A percentile compares a stretch with the other conserved stretches of the same genome.
These are phyloP conservation scores for Nakazawaea wickerhamii DNA, from an alignment of 805 yeast genomes.

Conservation along the genomic window DNA sequence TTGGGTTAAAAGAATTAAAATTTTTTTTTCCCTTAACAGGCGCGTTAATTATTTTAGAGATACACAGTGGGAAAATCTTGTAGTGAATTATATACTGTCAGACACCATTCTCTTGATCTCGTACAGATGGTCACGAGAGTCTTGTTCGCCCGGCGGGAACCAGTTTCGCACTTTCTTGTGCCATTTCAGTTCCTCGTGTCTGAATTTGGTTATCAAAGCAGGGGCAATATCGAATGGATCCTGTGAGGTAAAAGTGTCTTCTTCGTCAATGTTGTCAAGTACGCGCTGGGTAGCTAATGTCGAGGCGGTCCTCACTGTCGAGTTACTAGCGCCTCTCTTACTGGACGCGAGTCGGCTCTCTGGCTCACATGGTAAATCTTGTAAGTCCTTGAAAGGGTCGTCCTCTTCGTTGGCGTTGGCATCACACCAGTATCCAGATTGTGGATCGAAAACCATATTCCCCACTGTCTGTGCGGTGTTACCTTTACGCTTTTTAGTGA, in stretches of 20 bases:
- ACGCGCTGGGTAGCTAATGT: background rate
- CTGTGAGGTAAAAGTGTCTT: background rate
- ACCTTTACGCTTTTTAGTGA: constrained; percentile 15
- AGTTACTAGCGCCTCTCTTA: constrained; percentile 12
- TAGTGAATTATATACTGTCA: background rate
- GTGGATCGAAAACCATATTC: constrained; percentile 57
- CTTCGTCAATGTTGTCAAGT: constrained; percentile 1
- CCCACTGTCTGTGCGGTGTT: constrained; percentile 35
- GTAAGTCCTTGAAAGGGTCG: constrained; percentile 45
- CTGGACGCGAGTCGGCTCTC: constrained; percentile 3
- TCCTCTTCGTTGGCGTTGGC: constrained; percentile 34
- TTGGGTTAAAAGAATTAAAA: too few species aligned
- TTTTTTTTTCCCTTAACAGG: background rate
- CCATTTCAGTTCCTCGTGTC: constrained; percentile 29
- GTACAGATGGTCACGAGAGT: constrained; percentile 8
- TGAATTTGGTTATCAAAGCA: constrained; percentile 25
- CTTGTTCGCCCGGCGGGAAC: constrained; percentile 21
- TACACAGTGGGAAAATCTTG: background rate
- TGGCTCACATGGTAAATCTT: constrained; percentile 31
- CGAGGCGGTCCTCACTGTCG: constrained; percentile 9
- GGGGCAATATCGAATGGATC: constrained; percentile 19
- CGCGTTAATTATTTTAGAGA: too few species aligned
- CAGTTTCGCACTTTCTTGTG: constrained; percentile 29
- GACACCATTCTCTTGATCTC: constrained; percentile 12
- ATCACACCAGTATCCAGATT: constrained; percentile 48